These are phyloP conservation scores for Helianthus annuus DNA, from an alignment of 129 eudicot species.

Conservation along the genomic window HanXRQr2.0-SUNRISE NC_035439.2:32573553-32574052, in stretches of 20 bases:
- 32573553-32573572: not conserved
- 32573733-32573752: conserved; percentile 19
- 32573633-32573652: not conserved
- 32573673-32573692: conserved; percentile 21
- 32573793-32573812: conserved; percentile 29
- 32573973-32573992: too few species aligned
- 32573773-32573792: conserved; percentile 30
- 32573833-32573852: conserved; percentile 23
- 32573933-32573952: too few species aligned
- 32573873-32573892: too few species aligned
- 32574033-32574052: too few species aligned
- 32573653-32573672: conserved; percentile 22
- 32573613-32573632: conserved; percentile 1
- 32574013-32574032: too few species aligned
- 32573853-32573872: too few species aligned
- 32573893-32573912: too few species aligned
- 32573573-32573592: not conserved
- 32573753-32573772: conserved; percentile 19
- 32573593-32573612: not conserved
- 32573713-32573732: conserved; percentile 19
- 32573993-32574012: too few species aligned
- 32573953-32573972: too few species aligned
- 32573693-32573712: conserved; percentile 21
- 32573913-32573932: too few species aligned
- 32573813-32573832: conserved; percentile 8